These are phyloP conservation scores for Epithemia pelagica DNA, from an alignment of 108 stramenopile genomes.

Conservation along the genomic window DNA sequence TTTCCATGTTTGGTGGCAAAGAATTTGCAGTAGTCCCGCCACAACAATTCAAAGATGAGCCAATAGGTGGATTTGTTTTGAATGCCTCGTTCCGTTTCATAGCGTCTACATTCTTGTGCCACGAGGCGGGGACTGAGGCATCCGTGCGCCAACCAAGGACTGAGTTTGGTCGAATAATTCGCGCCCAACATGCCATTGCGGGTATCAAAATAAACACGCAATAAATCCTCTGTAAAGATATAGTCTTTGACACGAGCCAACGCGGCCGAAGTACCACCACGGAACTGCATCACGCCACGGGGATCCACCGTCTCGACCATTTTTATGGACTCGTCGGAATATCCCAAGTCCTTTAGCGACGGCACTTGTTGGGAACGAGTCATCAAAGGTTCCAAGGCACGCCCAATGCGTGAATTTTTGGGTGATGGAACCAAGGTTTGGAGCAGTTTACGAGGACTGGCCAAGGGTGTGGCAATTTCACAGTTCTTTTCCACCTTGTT, in stretches of 20 bases:
- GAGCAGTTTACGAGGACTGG: constrained; percentile 50
- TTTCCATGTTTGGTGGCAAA: constrained; percentile 85
- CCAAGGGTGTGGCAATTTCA: constrained; percentile 50
- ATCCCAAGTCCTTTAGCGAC: constrained; percentile 65
- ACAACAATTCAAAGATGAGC: constrained; percentile 93
- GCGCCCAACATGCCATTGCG: constrained; percentile 96
- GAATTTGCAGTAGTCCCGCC: constrained; percentile 96
- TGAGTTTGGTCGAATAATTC: constrained; percentile 91
- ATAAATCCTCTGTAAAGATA: constrained; percentile 85
- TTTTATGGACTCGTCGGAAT: constrained; percentile 48
- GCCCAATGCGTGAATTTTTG: background rate
- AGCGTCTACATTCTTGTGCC: constrained; percentile 66
- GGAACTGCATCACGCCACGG: constrained; percentile 73
- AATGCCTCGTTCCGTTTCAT: constrained; percentile 82
- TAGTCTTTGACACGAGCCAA: constrained; percentile 81
- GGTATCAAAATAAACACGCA: constrained; percentile 89
- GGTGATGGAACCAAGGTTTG: background rate
- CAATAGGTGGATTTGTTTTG: constrained; percentile 96
- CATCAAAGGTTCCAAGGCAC: background rate
- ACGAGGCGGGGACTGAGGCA: constrained; percentile 86
- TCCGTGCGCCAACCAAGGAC: constrained; percentile 94
- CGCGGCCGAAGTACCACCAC: constrained; percentile 90
- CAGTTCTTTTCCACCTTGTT: constrained; percentile 86
- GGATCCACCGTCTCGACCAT: constrained; percentile 37
- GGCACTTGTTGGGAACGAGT: constrained; percentile 60